Evolutionary conservation across 345 rosid genomes (phyloP).

Genomic region (Melastoma malabathricum): DNA sequence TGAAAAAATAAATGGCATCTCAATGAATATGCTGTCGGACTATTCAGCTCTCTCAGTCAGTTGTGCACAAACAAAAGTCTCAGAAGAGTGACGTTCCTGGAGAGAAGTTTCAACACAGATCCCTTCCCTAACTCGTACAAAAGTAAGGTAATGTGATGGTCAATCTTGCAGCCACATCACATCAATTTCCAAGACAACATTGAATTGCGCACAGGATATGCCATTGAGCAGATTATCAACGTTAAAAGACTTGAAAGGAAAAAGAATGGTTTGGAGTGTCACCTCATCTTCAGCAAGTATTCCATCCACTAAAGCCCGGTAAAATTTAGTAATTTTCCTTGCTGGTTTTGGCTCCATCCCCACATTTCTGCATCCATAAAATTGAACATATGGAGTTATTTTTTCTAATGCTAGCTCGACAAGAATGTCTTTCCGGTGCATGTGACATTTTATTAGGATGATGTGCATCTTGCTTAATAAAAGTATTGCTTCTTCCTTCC

Average conservation of each 20-base stretch:
- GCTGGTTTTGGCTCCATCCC: slow-evolving; percentile 15
- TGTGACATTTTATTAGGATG: not conserved
- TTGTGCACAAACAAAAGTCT: too few species aligned
- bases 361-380: slow-evolving; percentile 7
- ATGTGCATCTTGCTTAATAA: not conserved
- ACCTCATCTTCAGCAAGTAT: slow-evolving; percentile 55
- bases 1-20: too few species aligned
- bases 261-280: slow-evolving; percentile 7
- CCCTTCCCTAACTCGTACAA: too few species aligned
- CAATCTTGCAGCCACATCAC: too few species aligned
- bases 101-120: too few species aligned
- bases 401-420: not conserved
- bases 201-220: too few species aligned
- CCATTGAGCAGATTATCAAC: not conserved
- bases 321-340: slow-evolving; percentile 62
- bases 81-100: too few species aligned
- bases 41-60: too few species aligned
- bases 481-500: not conserved
- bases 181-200: too few species aligned
- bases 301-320: slow-evolving; percentile 62
- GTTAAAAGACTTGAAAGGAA: not conserved
- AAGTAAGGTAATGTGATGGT: too few species aligned
- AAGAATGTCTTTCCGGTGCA: not conserved
- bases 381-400: not conserved
- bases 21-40: too few species aligned